Percentiles rank a stretch among this genome's conserved stretches.
phyloP scores from a whole-genome alignment of 306 rosid genomes.

The Rubus parviflorus region DNA sequence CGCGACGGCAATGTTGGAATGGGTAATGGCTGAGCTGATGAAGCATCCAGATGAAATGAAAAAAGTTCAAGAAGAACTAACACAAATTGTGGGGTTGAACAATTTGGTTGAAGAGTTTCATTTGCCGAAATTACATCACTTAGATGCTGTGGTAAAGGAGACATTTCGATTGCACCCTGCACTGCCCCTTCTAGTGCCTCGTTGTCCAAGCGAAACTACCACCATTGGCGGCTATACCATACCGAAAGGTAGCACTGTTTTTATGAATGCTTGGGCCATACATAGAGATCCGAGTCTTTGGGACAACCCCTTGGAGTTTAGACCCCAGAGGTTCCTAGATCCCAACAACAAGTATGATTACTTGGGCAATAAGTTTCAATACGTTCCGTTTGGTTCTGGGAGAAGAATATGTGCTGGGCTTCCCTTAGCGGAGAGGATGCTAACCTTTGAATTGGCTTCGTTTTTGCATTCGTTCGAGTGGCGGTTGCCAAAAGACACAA shows the following conservation, averaged over 20 bases:
- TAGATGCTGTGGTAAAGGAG: slow-evolving; percentile 34
- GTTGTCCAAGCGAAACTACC: not conserved
- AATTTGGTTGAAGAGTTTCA: slow-evolving; percentile 32
- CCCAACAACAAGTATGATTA: not conserved
- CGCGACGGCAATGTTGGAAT: slow-evolving; percentile 29
- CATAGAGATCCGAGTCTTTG: slow-evolving; percentile 15
- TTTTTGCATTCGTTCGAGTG: slow-evolving; percentile 67
- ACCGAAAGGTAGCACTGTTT: not conserved
- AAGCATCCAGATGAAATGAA: slow-evolving; percentile 19
- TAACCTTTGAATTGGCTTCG: slow-evolving; percentile 49
- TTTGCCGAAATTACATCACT: slow-evolving; percentile 22
- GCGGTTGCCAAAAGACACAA: slow-evolving; percentile 39
- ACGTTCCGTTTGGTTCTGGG: slow-evolving; percentile 77
- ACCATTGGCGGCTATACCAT: not conserved
- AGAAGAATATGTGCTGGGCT: slow-evolving; percentile 75
- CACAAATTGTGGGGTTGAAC: slow-evolving; percentile 28
- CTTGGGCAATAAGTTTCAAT: slow-evolving; percentile 13
- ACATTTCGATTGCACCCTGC: slow-evolving; percentile 34
- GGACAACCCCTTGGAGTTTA: slow-evolving; percentile 28
- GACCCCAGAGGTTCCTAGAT: slow-evolving; percentile 22
- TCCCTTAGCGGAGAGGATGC: slow-evolving; percentile 65
- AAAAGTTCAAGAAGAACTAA: slow-evolving; percentile 29
- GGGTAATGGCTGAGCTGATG: slow-evolving; percentile 35
- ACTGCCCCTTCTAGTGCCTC: slow-evolving; percentile 13
- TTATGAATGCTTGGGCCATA: not conserved